phyloP scores from a whole-genome alignment of 169 alveolate species.

The Amoebophrya sp. region DNA sequence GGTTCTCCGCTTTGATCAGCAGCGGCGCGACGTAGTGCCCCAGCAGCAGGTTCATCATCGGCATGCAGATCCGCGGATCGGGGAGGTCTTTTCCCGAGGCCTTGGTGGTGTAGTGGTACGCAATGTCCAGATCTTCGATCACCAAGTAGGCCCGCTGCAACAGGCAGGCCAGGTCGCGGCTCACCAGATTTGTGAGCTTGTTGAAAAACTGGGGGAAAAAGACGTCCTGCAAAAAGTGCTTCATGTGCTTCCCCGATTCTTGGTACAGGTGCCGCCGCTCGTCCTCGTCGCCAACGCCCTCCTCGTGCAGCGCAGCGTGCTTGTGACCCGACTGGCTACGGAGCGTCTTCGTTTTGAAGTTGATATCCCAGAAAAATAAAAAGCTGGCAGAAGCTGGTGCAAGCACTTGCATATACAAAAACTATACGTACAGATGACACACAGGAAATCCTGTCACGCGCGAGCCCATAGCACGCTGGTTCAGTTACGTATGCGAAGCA shows the following conservation, averaged over 20 bases:
- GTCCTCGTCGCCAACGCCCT: conserved; percentile 24
- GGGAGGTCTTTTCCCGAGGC: background rate
- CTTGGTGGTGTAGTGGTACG: background rate
- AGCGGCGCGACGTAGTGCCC: background rate
- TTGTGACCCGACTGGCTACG: no score
- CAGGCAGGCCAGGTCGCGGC: background rate
- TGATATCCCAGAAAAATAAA: no score
- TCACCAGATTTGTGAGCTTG: background rate
- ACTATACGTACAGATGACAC: no score
- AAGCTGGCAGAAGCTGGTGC: no score
- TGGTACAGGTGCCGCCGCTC: background rate
- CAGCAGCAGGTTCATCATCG: conserved; percentile 1
- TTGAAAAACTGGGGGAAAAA: background rate
- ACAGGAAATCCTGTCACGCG: no score
- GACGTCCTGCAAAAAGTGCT: background rate
- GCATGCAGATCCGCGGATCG: background rate
- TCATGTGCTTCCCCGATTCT: background rate
- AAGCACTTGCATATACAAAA: no score
- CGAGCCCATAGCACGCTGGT: no score
- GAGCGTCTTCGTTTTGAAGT: no score
- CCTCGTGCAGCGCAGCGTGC: no score
- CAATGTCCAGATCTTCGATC: background rate
- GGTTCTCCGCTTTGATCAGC: background rate
- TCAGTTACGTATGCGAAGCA: no score
- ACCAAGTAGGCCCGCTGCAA: background rate